Conservation (phyloP, 495 filamentous ascomycete genomes). For the Daldinia grandis region DNA sequence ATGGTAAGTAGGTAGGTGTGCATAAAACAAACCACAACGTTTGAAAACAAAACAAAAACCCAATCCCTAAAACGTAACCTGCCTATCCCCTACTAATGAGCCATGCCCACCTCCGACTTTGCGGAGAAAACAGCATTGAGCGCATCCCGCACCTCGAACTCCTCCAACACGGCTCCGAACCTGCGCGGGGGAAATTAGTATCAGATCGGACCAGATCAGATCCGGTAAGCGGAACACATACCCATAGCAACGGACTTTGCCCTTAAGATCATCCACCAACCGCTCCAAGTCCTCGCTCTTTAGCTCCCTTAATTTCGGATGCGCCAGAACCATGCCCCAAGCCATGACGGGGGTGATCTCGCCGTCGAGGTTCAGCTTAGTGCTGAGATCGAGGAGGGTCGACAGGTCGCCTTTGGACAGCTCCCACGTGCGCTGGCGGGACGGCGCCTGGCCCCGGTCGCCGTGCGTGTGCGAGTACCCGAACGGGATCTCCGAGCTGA, state of each 20-base stretch:
- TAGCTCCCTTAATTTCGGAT: constrained; percentile 72
- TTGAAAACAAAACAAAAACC: background rate
- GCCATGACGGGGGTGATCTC: constrained; percentile 99
- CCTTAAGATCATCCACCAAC: constrained; percentile 74
- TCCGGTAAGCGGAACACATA: constrained; percentile 59
- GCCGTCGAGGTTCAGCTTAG: constrained; percentile 82
- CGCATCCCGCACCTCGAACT: constrained; percentile 91
- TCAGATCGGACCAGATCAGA: constrained; percentile 24
- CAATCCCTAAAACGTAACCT: background rate
- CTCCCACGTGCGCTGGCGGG: constrained; percentile 68
- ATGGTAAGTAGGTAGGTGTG: no score
- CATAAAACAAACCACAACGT: background rate
- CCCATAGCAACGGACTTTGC: constrained; percentile 92
- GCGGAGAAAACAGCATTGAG: constrained; percentile 74
- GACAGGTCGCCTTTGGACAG: constrained; percentile 76
- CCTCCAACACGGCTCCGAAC: constrained; percentile 85
- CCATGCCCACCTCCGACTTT: constrained; percentile 61
- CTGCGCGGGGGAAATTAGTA: constrained; percentile 51
- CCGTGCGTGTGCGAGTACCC: constrained; percentile 48
- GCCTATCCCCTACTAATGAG: constrained; percentile 29
- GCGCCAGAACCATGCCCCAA: constrained; percentile 79
- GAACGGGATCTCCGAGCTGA: constrained; percentile 60
- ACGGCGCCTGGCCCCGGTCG: constrained; percentile 51
- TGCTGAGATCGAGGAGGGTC: constrained; percentile 84
- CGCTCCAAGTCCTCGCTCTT: constrained; percentile 73